Conservation (phyloP, 2,329 filamentous ascomycete species). For the Colletotrichum sp. region DNA sequence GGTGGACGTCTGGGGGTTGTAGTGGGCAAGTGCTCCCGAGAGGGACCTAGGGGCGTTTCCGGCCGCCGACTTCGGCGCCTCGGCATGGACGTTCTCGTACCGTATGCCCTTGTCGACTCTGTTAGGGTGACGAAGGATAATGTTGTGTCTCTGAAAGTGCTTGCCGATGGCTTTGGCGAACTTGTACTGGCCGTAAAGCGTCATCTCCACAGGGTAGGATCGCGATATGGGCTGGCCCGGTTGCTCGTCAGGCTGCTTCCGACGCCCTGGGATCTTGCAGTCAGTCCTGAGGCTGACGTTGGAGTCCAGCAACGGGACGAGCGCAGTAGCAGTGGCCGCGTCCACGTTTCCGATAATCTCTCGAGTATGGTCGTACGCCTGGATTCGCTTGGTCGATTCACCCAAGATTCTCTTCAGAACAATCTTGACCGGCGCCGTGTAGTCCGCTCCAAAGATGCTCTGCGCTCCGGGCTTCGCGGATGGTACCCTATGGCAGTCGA, state of each 20-base stretch:
- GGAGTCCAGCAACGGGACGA: constrained; percentile 77
- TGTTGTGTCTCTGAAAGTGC: constrained; percentile 67
- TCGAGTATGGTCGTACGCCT: constrained; percentile 74
- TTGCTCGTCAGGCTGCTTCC: constrained; percentile 66
- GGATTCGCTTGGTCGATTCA: constrained; percentile 64
- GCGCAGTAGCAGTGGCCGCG: constrained; percentile 64
- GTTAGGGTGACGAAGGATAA: constrained; percentile 62
- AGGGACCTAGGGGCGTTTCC: constrained; percentile 34
- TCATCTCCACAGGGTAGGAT: constrained; percentile 70
- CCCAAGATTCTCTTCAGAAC: constrained; percentile 65
- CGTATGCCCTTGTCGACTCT: constrained; percentile 68
- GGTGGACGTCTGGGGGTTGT: constrained; percentile 12
- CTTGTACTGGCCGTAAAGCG: constrained; percentile 78
- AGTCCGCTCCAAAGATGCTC: constrained; percentile 59
- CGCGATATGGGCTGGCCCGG: constrained; percentile 67
- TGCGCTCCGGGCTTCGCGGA: constrained; percentile 68
- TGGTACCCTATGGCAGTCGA: constrained; percentile 73
- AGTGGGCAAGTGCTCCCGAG: constrained; percentile 11
- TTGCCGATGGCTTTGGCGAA: constrained; percentile 69
- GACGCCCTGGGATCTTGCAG: constrained; percentile 72
- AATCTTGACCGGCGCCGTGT: constrained; percentile 79
- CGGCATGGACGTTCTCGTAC: constrained; percentile 78
- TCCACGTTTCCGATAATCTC: constrained; percentile 81
- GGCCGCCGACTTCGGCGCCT: constrained; percentile 41
- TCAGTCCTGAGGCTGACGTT: constrained; percentile 70